Base-by-base conservation (phyloP, 768 basidiomycete genomes). In the Coprinopsis sp. region DNA sequence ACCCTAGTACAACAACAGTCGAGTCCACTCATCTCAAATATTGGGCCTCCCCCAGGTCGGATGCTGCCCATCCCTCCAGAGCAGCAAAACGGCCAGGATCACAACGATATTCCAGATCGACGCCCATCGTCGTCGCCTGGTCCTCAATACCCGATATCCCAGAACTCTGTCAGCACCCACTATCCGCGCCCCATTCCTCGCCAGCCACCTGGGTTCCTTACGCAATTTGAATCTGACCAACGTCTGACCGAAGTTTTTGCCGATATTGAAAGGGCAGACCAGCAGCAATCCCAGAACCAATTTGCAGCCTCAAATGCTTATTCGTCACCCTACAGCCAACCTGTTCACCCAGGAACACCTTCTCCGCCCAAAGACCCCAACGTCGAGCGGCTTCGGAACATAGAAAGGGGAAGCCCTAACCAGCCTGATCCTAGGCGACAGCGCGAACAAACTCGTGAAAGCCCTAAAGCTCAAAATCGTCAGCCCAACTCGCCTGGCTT, bases 261-360 rank as follows among this genome's bases (percentile, higher is more conserved):
- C 25, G 82, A 86, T 51, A 82, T 86, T 51, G 85, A 87, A 57
- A 75, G 78, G 33, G 81, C 79, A n/a, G 81, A 85, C 61, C 64
- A 77, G 51, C 78, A 81, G 46, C 81, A 81, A 57, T 62, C 73
- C 8, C 76, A 78, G 57, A 68, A 67, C 30, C 72, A 74, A 52
- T 65, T 64, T n/a, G 65, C n/a, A n/a, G n/a, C 43, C 30, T 54
- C 68, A 37, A 59, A 59, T 51, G 53, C 61, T 1, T 71, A 69
- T 57, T 49, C 63, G 18, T 36, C 48, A 54, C 16, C 50, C 55
- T 46, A 45, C 59, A 16, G 64, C 58, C 23, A 59, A 54, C 18
- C 67, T 64, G 28, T 58, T 64, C 40, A 42, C 28, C 37, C 41
- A 5, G 48, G 44, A 5, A 49, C 48, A 2, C 75, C 67, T 53